Percentiles rank a stretch among this genome's conserved stretches.
phyloP scores from a whole-genome alignment of 345 rosid species.

The Murraya paniculata region DNA sequence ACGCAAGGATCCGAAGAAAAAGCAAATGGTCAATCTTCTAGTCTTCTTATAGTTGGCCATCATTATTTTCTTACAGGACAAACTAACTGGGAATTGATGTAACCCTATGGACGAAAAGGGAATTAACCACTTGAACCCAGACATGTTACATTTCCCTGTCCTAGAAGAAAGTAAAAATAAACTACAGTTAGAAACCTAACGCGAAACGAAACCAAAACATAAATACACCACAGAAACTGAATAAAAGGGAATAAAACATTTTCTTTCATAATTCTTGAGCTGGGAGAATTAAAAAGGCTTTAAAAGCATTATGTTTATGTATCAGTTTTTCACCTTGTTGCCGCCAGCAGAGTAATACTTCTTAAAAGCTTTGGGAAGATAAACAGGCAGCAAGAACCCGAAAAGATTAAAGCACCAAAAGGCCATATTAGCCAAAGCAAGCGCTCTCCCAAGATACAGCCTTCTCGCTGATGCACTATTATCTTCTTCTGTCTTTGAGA shows the following conservation, averaged over 20 bases:
- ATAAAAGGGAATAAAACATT: too few species aligned
- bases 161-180: not conserved
- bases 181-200: not conserved
- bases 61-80: too few species aligned
- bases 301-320: too few species aligned
- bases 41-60: too few species aligned
- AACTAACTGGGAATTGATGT: not conserved
- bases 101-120: not conserved
- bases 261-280: not conserved
- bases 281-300: too few species aligned
- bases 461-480: conserved; percentile 40
- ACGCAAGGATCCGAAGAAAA: not conserved
- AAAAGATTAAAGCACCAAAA: conserved; percentile 88
- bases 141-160: not conserved
- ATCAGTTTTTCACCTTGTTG: conserved; percentile 22
- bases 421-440: conserved; percentile 67
- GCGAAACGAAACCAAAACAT: too few species aligned
- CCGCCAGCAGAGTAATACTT: conserved; percentile 44
- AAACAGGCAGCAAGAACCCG: conserved; percentile 81
- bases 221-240: not conserved
- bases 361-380: conserved; percentile 72
- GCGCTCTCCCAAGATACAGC: conserved; percentile 49
- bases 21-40: not conserved
- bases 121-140: not conserved
- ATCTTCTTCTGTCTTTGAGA: conserved; percentile 28